phyloP scores from a whole-genome alignment of 768 basidiomycete genomes.

The Boletus sensibilis region DNA sequence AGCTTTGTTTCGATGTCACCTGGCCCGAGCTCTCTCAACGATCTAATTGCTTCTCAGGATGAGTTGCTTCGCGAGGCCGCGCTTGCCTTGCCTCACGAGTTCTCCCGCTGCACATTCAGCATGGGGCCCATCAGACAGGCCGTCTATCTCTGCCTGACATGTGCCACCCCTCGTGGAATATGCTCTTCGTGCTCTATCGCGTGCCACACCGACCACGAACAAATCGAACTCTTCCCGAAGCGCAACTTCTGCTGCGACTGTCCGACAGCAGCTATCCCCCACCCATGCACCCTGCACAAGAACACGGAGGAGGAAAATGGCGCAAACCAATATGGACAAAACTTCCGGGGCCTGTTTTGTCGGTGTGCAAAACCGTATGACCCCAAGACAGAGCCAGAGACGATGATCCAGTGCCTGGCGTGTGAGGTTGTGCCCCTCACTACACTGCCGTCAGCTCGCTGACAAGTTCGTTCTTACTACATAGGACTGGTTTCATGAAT shows the following conservation, averaged over 20 bases:
- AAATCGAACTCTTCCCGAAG: slow-evolving; percentile 85
- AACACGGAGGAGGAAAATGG: slow-evolving; percentile 52
- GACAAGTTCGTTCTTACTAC: neutral
- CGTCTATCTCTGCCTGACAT: slow-evolving; percentile 79
- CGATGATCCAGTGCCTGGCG: slow-evolving; percentile 85
- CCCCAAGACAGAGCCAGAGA: slow-evolving; percentile 68
- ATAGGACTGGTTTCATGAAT: slow-evolving; percentile 92
- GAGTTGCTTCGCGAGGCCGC: slow-evolving; percentile 35
- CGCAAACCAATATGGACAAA: slow-evolving; percentile 67
- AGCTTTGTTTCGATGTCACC: neutral
- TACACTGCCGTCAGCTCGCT: neutral
- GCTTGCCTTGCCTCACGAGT: slow-evolving; percentile 58
- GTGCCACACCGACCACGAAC: slow-evolving; percentile 85
- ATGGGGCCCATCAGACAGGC: slow-evolving; percentile 69
- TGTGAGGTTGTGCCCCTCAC: slow-evolving; percentile 59
- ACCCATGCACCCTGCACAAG: slow-evolving; percentile 63
- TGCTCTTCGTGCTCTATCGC: slow-evolving; percentile 85
- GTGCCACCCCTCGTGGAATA: slow-evolving; percentile 63
- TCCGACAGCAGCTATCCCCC: slow-evolving; percentile 61
- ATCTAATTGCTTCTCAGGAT: slow-evolving; percentile 29
- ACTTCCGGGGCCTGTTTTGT: slow-evolving; percentile 72
- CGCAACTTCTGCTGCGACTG: slow-evolving; percentile 83
- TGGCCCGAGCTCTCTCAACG: slow-evolving; percentile 38
- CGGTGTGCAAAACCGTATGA: slow-evolving; percentile 74
- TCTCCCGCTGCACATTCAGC: slow-evolving; percentile 63